phyloP scores from a whole-genome alignment of 345 rosid genomes.

The Diplotaxis tenuifolia region DNA sequence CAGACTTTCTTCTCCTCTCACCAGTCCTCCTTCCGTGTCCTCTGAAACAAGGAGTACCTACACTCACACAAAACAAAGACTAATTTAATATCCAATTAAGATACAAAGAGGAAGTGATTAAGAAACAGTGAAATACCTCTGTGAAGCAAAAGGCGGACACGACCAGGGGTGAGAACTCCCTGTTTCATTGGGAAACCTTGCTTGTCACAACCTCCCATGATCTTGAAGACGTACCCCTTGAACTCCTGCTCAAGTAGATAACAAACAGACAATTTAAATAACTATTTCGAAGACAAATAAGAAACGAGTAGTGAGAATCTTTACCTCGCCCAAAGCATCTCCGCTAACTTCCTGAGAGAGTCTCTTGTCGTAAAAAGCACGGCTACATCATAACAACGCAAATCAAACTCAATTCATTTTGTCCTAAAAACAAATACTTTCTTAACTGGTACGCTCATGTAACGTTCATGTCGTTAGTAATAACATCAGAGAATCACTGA shows the following conservation, averaged over 20 bases:
- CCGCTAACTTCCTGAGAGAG: conserved; percentile 83
- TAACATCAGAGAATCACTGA: not conserved
- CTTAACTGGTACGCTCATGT: not conserved
- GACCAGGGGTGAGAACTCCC: conserved; percentile 81
- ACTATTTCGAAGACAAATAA: not conserved
- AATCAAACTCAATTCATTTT: not conserved
- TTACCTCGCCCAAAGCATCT: conserved; percentile 78
- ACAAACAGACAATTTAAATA: not conserved
- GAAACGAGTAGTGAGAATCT: not conserved
- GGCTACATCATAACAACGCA: conserved; percentile 38
- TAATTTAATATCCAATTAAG: not conserved
- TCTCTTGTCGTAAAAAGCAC: conserved; percentile 80
- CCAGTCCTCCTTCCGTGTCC: conserved; percentile 79
- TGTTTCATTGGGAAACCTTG: conserved; percentile 95
- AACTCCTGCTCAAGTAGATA: conserved; percentile 51
- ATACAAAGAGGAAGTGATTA: not conserved
- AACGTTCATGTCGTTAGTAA: not conserved
- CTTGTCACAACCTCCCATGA: conserved; percentile 92
- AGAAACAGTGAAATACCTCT: conserved; percentile 43
- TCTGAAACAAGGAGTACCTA: conserved; percentile 82
- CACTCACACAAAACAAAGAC: not conserved
- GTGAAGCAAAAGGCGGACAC: conserved; percentile 82
- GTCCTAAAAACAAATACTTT: too few relatives aligned
- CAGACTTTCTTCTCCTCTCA: conserved; percentile 85
- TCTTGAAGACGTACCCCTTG: conserved; percentile 81